phyloP scores from a whole-genome alignment of 257 asterid species.

The Nicotiana tabacum region DNA sequence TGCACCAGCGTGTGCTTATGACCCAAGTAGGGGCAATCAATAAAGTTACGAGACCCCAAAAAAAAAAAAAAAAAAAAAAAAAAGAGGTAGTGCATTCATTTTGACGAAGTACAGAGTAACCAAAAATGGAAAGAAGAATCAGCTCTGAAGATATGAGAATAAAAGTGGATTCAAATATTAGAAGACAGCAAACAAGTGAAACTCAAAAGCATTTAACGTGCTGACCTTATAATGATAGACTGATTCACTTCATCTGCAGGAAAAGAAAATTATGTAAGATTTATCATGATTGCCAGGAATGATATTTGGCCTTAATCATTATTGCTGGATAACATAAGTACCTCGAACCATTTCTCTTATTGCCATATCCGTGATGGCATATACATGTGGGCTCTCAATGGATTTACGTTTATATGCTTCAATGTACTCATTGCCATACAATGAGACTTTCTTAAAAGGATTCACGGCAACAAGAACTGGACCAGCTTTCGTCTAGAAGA shows the following conservation, averaged over 20 bases:
- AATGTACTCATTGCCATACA: slow-evolving; percentile 69
- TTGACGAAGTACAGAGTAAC: not conserved
- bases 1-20: not conserved
- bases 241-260: slow-evolving; percentile 97
- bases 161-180: not conserved
- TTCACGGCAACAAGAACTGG: slow-evolving; percentile 95
- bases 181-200: not conserved
- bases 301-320: not conserved
- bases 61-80: not conserved
- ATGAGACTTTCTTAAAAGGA: slow-evolving; percentile 81
- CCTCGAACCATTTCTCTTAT: slow-evolving; percentile 98
- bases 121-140: not conserved
- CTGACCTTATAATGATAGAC: slow-evolving; percentile 91
- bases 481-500: slow-evolving; percentile 93
- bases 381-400: slow-evolving; percentile 76
- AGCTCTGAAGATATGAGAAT: not conserved
- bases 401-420: slow-evolving; percentile 83
- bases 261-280: slow-evolving; percentile 22
- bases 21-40: not conserved
- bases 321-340: slow-evolving; percentile 17
- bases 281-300: slow-evolving; percentile 2
- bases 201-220: slow-evolving; percentile 20
- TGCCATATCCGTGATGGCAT: slow-evolving; percentile 94
- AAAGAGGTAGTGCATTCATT: not conserved
- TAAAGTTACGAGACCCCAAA: not conserved